Percentiles rank a stretch among this genome's conserved stretches.
phyloP scores from a whole-genome alignment of 225 moss, liverwort and hornwort species.

The Lunularia cruciata region DNA sequence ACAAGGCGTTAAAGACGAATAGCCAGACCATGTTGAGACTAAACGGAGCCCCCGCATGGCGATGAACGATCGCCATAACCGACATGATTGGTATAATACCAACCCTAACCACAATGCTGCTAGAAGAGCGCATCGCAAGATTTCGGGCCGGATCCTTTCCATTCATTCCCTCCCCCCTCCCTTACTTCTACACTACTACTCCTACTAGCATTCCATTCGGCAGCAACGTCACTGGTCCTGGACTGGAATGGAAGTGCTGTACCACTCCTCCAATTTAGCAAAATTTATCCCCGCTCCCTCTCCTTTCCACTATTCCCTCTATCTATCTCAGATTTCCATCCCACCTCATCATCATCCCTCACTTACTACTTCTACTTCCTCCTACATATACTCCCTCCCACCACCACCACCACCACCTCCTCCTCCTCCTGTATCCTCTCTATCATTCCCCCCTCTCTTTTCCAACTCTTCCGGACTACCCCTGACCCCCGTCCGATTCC shows the following conservation, averaged over 20 bases:
- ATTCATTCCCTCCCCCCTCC: constrained; percentile 46
- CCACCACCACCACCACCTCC: constrained; percentile 5
- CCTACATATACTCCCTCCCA: constrained; percentile 18
- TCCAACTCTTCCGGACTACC: constrained; percentile 38
- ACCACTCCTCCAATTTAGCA: constrained; percentile 57
- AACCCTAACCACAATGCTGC: constrained; percentile 54
- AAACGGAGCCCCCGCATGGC: constrained; percentile 41
- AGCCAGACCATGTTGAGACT: constrained; percentile 40
- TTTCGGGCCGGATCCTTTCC: constrained; percentile 59
- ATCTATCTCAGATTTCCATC: constrained; percentile 27
- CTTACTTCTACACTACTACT: constrained; percentile 40
- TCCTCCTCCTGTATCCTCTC: constrained; percentile 15
- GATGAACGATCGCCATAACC: constrained; percentile 60
- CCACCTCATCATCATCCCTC: constrained; percentile 30
- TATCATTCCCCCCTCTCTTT: constrained; percentile 27
- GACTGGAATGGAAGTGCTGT: constrained; percentile 47
- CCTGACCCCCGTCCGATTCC: constrained; percentile 36
- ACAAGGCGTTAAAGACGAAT: constrained; percentile 46
- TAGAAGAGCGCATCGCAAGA: constrained; percentile 50
- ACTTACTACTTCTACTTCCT: constrained; percentile 17
- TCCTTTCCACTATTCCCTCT: constrained; percentile 51
- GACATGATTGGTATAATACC: constrained; percentile 54
- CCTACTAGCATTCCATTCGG: constrained; percentile 40
- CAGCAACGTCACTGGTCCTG: constrained; percentile 44
- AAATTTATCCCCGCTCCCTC: constrained; percentile 42